A percentile compares a stretch with the other conserved stretches of the same genome.
Conservation (phyloP, 257 asterid genomes). For the Salvia hispanica region DNA sequence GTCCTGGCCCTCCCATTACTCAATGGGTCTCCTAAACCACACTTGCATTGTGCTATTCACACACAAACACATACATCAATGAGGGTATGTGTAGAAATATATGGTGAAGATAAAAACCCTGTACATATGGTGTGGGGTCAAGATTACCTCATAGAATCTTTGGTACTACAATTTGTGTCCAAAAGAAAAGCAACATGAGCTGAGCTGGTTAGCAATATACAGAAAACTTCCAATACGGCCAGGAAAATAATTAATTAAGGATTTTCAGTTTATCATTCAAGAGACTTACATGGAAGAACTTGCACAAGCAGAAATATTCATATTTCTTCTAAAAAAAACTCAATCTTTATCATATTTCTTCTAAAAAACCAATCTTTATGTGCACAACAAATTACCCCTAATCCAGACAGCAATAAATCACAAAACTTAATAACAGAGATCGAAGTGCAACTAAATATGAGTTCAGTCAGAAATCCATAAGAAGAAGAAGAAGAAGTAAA, state of each 20-base stretch:
- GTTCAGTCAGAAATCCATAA: background rate
- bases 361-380: constrained; percentile 28
- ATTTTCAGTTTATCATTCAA: constrained; percentile 25
- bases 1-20: background rate
- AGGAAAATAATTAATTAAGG: constrained; percentile 24
- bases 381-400: background rate
- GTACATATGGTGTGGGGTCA: constrained; percentile 5
- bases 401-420: background rate
- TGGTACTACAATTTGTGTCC: constrained; percentile 27
- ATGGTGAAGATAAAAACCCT: constrained; percentile 1
- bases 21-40: background rate
- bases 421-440: background rate
- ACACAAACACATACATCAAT: constrained; percentile 8
- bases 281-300: constrained; percentile 32
- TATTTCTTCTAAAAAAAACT: background rate
- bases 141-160: constrained; percentile 21
- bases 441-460: background rate
- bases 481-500: background rate
- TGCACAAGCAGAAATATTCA: constrained; percentile 11
- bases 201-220: constrained; percentile 53
- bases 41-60: background rate
- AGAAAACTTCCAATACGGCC: constrained; percentile 26
- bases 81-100: constrained; percentile 1
- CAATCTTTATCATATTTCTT: background rate
- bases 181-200: constrained; percentile 46